Conservation (phyloP, 495 filamentous ascomycete species). For the Xeromyces bisporus region DNA sequence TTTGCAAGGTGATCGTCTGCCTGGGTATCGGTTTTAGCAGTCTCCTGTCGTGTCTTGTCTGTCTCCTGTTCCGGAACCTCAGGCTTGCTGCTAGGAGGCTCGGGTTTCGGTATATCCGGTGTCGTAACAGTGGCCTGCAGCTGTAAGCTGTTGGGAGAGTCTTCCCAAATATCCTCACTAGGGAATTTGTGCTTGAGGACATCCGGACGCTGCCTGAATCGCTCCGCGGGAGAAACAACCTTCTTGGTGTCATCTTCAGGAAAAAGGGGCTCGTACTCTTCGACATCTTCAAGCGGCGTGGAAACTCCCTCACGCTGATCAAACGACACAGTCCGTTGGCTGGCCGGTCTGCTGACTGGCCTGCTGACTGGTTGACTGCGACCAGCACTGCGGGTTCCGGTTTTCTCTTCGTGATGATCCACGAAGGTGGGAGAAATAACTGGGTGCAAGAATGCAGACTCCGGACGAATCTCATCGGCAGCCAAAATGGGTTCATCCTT, state of each 20-base stretch:
- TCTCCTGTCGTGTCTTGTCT: conserved; percentile 30
- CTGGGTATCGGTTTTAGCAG: conserved; percentile 27
- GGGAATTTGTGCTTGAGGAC: conserved; percentile 63
- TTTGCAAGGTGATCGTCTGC: conserved; percentile 28
- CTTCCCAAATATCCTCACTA: conserved; percentile 92
- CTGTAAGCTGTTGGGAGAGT: conserved; percentile 75
- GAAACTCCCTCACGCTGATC: conserved; percentile 35
- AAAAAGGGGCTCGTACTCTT: conserved; percentile 92
- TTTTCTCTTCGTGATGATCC: conserved; percentile 36
- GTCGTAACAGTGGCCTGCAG: conserved; percentile 72
- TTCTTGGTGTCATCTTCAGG: conserved; percentile 60
- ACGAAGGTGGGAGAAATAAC: conserved; percentile 56
- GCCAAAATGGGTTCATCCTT: conserved; percentile 70
- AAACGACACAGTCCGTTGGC: conserved; percentile 32
- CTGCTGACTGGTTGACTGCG: conserved; percentile 59
- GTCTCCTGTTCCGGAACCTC: conserved; percentile 43
- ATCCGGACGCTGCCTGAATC: conserved; percentile 44
- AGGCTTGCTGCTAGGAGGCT: conserved; percentile 16
- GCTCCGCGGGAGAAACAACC: conserved; percentile 38
- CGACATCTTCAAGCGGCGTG: conserved; percentile 72
- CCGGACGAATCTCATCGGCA: conserved; percentile 76
- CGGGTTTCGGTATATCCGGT: conserved; percentile 37
- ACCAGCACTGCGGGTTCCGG: conserved; percentile 34
- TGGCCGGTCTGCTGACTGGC: conserved; percentile 40
- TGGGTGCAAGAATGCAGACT: conserved; percentile 47